Conservation (phyloP, 306 rosid species). For the Malus asiatica region DNA sequence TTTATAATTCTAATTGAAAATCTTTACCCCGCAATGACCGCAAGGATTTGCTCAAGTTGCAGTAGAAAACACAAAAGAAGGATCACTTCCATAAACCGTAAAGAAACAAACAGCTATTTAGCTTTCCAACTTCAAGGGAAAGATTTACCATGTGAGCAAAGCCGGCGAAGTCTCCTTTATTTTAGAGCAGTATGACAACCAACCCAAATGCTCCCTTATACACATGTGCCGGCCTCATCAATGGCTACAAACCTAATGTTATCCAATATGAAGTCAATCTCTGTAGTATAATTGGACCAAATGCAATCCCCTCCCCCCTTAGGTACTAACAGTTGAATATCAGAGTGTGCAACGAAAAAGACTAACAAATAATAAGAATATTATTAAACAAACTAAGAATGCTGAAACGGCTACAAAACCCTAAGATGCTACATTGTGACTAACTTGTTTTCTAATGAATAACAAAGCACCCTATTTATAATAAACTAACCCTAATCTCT, state of each 20-base stretch:
- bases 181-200: constrained; percentile 91
- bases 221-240: constrained; percentile 70
- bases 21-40: constrained; percentile 80
- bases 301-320: neutral
- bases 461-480: too few relatives aligned
- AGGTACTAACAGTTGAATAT: too few relatives aligned
- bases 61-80: constrained; percentile 80
- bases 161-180: constrained; percentile 72
- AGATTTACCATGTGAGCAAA: constrained; percentile 63
- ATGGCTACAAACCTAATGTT: constrained; percentile 65
- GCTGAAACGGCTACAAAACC: too few relatives aligned
- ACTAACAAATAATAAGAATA: too few relatives aligned
- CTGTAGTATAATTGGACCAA: neutral
- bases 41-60: constrained; percentile 92
- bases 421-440: too few relatives aligned
- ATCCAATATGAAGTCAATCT: constrained; percentile 16
- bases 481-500: too few relatives aligned
- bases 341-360: too few relatives aligned
- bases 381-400: too few relatives aligned
- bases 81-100: constrained; percentile 92
- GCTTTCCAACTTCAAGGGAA: constrained; percentile 13
- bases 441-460: too few relatives aligned
- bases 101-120: constrained; percentile 11
- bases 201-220: constrained; percentile 96
- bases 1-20: neutral